Conservation (phyloP, 1,284 basidiomycete genomes). For the Puccinia horiana region DNA sequence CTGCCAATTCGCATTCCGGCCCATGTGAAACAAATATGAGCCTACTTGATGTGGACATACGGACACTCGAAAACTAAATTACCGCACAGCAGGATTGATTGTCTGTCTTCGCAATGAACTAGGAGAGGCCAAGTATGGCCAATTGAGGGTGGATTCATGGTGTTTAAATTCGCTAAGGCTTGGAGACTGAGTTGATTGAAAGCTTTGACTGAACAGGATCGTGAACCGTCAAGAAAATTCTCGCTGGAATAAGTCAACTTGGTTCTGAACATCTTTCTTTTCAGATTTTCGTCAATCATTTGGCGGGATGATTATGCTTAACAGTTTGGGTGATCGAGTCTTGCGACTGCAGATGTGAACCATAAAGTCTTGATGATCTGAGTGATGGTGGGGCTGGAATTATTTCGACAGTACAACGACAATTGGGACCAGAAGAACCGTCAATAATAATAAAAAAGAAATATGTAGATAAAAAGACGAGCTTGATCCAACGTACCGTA, state of each 20-base stretch:
- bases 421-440: no score
- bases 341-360: slow-evolving; percentile 5
- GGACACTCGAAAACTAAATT: not conserved
- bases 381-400: slow-evolving; percentile 5
- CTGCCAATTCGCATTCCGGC: not conserved
- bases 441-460: not conserved
- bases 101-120: not conserved
- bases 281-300: not conserved
- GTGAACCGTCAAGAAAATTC: not conserved
- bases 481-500: not conserved
- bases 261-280: not conserved
- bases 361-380: slow-evolving; percentile 16
- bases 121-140: slow-evolving; percentile 9
- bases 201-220: not conserved
- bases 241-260: no score
- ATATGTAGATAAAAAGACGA: not conserved
- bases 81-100: slow-evolving; percentile 20
- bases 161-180: slow-evolving; percentile 24
- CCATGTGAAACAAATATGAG: not conserved
- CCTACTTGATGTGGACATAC: not conserved
- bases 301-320: not conserved
- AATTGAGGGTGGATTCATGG: not conserved
- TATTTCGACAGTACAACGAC: no score
- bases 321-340: slow-evolving; percentile 24
- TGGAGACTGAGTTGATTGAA: slow-evolving; percentile 28